Evolutionary conservation across 345 rosid genomes (phyloP).

Genomic region (Gossypium sturtianum): DNA sequence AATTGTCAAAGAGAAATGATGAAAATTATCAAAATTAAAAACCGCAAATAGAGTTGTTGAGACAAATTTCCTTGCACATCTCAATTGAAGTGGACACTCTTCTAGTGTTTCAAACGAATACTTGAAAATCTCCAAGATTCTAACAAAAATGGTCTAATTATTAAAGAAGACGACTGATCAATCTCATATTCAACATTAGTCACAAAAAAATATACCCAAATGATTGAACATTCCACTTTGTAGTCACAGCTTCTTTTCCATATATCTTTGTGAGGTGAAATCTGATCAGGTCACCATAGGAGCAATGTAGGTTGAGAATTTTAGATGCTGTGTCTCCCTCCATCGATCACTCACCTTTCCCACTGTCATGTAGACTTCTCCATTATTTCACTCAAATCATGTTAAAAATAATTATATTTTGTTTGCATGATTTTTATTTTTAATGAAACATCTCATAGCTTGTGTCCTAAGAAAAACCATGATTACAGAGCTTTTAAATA

Average conservation of each 20-base stretch:
- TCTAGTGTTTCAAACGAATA: neutral
- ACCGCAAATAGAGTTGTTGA: no score
- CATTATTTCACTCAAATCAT: neutral
- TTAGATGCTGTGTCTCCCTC: neutral
- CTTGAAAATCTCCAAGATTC: neutral
- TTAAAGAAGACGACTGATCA: neutral
- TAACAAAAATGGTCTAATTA: neutral
- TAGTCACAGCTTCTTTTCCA: neutral
- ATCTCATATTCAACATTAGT: neutral
- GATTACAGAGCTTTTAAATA: neutral
- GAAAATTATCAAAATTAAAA: no score
- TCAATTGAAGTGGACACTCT: neutral
- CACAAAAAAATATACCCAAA: conserved; percentile 2
- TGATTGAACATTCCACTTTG: conserved; percentile 3
- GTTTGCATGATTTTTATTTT: neutral
- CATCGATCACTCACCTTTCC: neutral
- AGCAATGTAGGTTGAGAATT: neutral
- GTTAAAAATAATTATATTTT: neutral
- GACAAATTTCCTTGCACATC: neutral
- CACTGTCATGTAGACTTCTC: neutral
- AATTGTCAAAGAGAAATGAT: no score
- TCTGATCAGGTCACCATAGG: neutral
- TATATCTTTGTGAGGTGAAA: neutral
- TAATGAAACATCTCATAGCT: conserved; percentile 4
- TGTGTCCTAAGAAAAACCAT: conserved; percentile 10